Percentiles rank a stretch among this genome's conserved stretches.
Evolutionary conservation across 2,329 filamentous ascomycete genomes (phyloP).

Genomic region (Trichophyton rubrum): DNA sequence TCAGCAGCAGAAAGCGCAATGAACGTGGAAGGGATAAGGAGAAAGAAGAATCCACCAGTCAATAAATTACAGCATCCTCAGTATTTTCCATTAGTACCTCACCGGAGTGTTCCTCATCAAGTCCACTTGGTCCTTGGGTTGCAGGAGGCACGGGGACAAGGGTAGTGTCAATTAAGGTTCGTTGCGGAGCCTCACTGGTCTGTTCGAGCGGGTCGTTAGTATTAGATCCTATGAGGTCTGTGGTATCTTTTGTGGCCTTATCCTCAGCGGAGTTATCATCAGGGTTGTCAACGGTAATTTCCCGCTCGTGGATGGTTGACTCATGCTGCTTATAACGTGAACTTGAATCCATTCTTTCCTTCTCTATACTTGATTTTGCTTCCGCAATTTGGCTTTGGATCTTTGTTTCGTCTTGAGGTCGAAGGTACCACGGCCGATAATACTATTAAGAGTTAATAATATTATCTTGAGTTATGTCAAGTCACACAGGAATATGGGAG

Average conservation of each 20-base stretch:
- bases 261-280: not conserved
- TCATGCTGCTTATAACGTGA: constrained; percentile 25
- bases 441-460: constrained; percentile 42
- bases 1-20: not conserved
- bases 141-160: not conserved
- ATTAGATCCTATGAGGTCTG: constrained; percentile 19
- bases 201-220: constrained; percentile 9
- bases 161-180: not conserved
- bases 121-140: constrained; percentile 30
- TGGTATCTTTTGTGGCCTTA: constrained; percentile 10
- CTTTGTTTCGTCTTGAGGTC: constrained; percentile 52
- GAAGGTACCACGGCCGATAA: constrained; percentile 73
- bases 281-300: constrained; percentile 7
- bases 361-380: constrained; percentile 49
- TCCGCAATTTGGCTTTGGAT: constrained; percentile 60
- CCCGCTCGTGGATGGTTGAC: constrained; percentile 15
- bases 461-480: constrained; percentile 1
- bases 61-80: constrained; percentile 89
- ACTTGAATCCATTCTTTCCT: constrained; percentile 54
- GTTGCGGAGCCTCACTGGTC: constrained; percentile 2
- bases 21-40: not conserved
- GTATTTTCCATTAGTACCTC: constrained; percentile 73
- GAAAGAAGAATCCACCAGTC: not conserved
- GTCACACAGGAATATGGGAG: not conserved
- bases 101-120: constrained; percentile 55